phyloP scores from a whole-genome alignment of 768 basidiomycete genomes.

The Lepiota brunneoincarnata region DNA sequence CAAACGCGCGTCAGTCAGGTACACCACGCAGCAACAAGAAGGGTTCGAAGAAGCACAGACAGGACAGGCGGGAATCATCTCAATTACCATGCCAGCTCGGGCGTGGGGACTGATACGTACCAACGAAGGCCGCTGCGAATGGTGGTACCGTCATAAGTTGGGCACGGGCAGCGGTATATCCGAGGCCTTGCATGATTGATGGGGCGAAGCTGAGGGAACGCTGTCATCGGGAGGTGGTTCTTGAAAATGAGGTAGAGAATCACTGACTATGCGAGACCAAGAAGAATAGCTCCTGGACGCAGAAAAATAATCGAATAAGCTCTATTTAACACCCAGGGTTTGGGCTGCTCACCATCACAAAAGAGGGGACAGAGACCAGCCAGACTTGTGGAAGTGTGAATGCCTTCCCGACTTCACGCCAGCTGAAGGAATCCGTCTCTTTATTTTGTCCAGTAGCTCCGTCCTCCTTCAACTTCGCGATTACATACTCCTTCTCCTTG shows the following conservation, averaged over 20 bases:
- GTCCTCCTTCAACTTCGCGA: conserved; percentile 37
- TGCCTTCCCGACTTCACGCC: conserved; percentile 50
- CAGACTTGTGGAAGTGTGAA: conserved; percentile 54
- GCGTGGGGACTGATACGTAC: conserved; percentile 31
- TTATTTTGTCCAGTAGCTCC: conserved; percentile 34
- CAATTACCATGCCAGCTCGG: not conserved
- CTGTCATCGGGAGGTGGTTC: not conserved
- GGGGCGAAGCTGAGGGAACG: conserved; percentile 56
- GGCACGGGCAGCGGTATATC: conserved; percentile 49
- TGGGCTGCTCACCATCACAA: conserved; percentile 38
- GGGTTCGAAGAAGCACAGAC: not conserved
- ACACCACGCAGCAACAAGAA: not conserved
- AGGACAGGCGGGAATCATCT: not conserved
- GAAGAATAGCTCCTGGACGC: conserved; percentile 41
- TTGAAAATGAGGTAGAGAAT: not conserved
- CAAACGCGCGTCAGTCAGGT: not conserved
- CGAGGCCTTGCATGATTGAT: conserved; percentile 63
- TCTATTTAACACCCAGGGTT: not conserved
- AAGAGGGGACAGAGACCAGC: conserved; percentile 51
- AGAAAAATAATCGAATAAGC: not conserved
- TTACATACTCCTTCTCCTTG: conserved; percentile 48
- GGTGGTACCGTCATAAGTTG: conserved; percentile 66
- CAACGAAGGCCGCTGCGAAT: conserved; percentile 46
- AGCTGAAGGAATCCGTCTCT: conserved; percentile 45
- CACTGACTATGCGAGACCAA: conserved; percentile 49